Percentiles rank a stretch among this genome's conserved stretches.
phyloP scores from a whole-genome alignment of 345 rosid species.

The Euclidium syriacum region DNA sequence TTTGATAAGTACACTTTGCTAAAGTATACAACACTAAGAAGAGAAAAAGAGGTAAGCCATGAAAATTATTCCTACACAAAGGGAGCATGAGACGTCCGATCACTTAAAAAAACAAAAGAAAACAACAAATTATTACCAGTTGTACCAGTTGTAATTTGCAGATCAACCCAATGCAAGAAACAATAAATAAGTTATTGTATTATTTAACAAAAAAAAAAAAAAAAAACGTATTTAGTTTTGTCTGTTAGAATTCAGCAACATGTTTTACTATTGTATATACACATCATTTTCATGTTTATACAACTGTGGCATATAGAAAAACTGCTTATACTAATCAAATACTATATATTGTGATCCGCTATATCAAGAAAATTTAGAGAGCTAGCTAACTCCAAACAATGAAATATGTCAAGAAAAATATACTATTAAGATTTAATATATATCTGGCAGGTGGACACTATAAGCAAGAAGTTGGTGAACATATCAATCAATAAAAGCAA shows the following conservation, averaged over 20 bases:
- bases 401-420: not conserved
- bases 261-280: not conserved
- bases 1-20: slow-evolving; percentile 17
- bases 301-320: too few species aligned
- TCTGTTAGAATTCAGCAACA: too few species aligned
- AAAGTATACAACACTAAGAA: slow-evolving; percentile 6
- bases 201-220: too few species aligned
- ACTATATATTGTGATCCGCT: not conserved
- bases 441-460: not conserved
- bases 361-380: not conserved
- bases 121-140: too few species aligned
- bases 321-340: too few species aligned
- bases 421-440: not conserved
- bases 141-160: not conserved
- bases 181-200: too few species aligned
- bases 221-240: too few species aligned
- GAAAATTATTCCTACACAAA: not conserved
- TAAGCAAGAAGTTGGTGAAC: slow-evolving; percentile 15
- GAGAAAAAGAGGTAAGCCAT: not conserved
- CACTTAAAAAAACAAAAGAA: not conserved
- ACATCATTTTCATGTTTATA: not conserved
- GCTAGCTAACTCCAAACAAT: not conserved
- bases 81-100: not conserved
- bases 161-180: too few species aligned
- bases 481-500: slow-evolving; percentile 23